These are phyloP conservation scores for Plantago elongata DNA, from an alignment of 257 asterid genomes.

Conservation along the genomic window DNA sequence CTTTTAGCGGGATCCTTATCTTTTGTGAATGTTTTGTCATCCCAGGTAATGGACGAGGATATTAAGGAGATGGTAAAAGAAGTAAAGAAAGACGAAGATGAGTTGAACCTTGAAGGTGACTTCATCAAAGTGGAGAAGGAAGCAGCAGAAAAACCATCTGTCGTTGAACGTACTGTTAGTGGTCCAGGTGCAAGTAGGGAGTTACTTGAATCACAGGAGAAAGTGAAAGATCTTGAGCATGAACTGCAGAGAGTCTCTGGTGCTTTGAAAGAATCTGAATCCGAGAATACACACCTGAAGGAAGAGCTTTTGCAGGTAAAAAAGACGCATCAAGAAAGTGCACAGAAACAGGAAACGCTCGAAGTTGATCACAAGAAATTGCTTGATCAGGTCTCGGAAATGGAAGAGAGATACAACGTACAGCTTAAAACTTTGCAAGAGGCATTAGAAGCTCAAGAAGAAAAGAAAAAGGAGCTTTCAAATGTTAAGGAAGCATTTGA, in stretches of 20 bases:
- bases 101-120: slow-evolving; percentile 58
- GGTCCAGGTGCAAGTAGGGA: slow-evolving; percentile 39
- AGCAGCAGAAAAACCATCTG: slow-evolving; percentile 26
- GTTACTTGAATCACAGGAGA: slow-evolving; percentile 69
- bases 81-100: slow-evolving; percentile 59
- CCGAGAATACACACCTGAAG: slow-evolving; percentile 46
- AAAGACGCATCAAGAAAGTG: slow-evolving; percentile 40
- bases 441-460: slow-evolving; percentile 51
- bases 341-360: slow-evolving; percentile 41
- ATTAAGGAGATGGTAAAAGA: slow-evolving; percentile 23
- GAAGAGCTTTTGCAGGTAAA: slow-evolving; percentile 54
- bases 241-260: slow-evolving; percentile 54
- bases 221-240: slow-evolving; percentile 55
- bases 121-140: slow-evolving; percentile 87
- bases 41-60: slow-evolving; percentile 34
- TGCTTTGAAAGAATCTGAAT: slow-evolving; percentile 54
- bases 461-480: slow-evolving; percentile 47
- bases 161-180: slow-evolving; percentile 18
- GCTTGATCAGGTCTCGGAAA: slow-evolving; percentile 46
- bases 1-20: neutral
- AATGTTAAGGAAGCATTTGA: slow-evolving; percentile 55
- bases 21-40: neutral
- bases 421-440: slow-evolving; percentile 64
- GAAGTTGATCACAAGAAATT: slow-evolving; percentile 51
- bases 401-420: slow-evolving; percentile 42